phyloP scores from a whole-genome alignment of 768 basidiomycete genomes.

The Tricholoma saponaceum region DNA sequence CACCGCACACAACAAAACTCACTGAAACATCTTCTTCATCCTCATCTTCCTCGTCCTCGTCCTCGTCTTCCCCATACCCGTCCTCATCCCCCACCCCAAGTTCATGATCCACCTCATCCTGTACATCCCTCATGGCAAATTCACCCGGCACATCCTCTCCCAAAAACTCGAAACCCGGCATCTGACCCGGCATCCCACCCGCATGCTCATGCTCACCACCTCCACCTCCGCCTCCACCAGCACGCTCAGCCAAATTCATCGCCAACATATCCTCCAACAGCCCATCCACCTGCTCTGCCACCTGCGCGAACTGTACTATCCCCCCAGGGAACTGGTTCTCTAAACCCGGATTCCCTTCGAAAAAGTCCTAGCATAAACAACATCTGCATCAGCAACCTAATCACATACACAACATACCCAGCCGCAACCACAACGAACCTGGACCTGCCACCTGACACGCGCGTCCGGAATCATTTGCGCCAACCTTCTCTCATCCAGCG shows the following conservation, averaged over 20 bases:
- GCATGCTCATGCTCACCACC: slow-evolving; percentile 27
- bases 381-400: background rate
- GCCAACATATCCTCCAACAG: slow-evolving; percentile 42
- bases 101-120: background rate
- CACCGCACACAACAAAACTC: slow-evolving; percentile 19
- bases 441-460: slow-evolving; percentile 50
- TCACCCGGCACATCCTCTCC: background rate
- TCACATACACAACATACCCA: background rate
- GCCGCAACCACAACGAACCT: slow-evolving; percentile 3
- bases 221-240: slow-evolving; percentile 21
- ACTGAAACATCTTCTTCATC: slow-evolving; percentile 47
- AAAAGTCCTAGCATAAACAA: slow-evolving; percentile 40
- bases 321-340: slow-evolving; percentile 61
- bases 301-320: slow-evolving; percentile 56
- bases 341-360: slow-evolving; percentile 52
- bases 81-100: slow-evolving; percentile 19
- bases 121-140: background rate
- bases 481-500: slow-evolving; percentile 45
- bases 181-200: slow-evolving; percentile 44
- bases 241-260: slow-evolving; percentile 41
- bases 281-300: slow-evolving; percentile 55
- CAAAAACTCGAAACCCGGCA: slow-evolving; percentile 31
- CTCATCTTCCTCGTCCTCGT: slow-evolving; percentile 29
- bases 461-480: slow-evolving; percentile 57
- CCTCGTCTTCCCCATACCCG: slow-evolving; percentile 25